These are phyloP conservation scores for Gamsiella multidivaricata DNA, from an alignment of 192 early-diverging fungal genomes.

Conservation along the genomic window DNA sequence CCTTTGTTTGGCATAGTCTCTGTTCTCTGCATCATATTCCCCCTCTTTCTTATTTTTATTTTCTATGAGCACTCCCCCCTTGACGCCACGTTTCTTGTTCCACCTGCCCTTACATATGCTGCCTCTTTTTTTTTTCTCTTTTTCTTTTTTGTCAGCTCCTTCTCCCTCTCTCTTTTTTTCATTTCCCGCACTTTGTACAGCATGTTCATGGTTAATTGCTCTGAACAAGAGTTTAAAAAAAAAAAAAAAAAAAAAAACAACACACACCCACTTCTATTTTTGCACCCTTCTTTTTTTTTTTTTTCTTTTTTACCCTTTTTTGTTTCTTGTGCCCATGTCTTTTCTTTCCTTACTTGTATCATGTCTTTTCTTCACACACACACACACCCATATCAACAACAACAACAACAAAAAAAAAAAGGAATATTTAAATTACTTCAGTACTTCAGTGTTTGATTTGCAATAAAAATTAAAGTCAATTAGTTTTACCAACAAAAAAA, in stretches of 20 bases:
- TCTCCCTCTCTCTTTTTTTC: neutral
- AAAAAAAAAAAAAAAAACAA: no score
- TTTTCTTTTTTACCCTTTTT: neutral
- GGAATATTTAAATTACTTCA: no score
- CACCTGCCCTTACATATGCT: neutral
- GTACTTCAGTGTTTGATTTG: neutral
- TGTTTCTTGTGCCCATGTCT: neutral
- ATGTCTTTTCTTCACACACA: no score
- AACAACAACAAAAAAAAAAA: slow-evolving; percentile 15
- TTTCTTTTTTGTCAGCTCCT: neutral
- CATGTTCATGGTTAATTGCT: slow-evolving; percentile 2
- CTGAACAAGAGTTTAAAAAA: no score
- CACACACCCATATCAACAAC: no score
- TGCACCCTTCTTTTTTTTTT: neutral
- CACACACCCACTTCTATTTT: neutral
- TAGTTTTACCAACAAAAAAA: slow-evolving; percentile 5
- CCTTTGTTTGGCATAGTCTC: no score
- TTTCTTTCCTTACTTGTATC: slow-evolving; percentile 6
- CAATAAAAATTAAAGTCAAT: slow-evolving; percentile 1
- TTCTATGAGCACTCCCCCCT: neutral
- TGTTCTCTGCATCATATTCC: neutral
- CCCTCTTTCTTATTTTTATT: slow-evolving; percentile 3
- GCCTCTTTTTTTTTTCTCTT: neutral
- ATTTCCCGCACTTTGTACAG: neutral
- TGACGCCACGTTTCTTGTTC: neutral